Base-by-base conservation (phyloP, 345 rosid species). In the Brassica carinata region DNA sequence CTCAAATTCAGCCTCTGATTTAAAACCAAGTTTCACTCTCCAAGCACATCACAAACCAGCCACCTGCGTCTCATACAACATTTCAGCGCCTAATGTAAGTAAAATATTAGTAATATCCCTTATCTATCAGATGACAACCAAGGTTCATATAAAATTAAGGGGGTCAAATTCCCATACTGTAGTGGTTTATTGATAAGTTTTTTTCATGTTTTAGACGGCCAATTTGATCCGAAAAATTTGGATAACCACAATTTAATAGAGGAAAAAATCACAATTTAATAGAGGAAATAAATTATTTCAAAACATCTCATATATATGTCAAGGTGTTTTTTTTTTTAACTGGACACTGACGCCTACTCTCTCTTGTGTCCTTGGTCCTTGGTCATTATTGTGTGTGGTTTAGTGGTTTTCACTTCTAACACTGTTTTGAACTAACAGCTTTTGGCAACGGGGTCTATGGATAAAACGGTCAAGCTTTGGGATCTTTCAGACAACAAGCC, bases 11-110 rank as follows among this genome's bases (percentile, higher is more conserved):
- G 64, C 80, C 59, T 72, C 91, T 18, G 81, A 85, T 64, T 70
- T 85, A 29, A 84, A 70, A 69, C 93, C 94, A 65, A 87, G 87
- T 85, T 94, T 89, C 82, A 92, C 90, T 36, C 86, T 94, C 27
- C 95, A 88, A 72, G 96, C 99, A 5, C 97, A 93, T 58, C 81
- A 71, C 88, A 91, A 91, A 87, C 94, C 92, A 77, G 94, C 89
- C 85, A 85, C 92, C 81, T 40, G 89, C 5, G 62, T 90, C 15
- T 82, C 93, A 17, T 94, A 88, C 80, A 92, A 89, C 85, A 87
- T 68, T 29, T 80, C 82, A 19, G 87, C 86, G 67, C 80, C 86
- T n/a, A 85, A 86, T 80, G 91, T 88, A 82, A 51, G 58, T 51
- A 51, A 51, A 51, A 17, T 14, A 51, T 51, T 51, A 51, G 58